These are phyloP conservation scores for Candida berthetii DNA, from an alignment of 805 yeast species.

Conservation along the genomic window DNA sequence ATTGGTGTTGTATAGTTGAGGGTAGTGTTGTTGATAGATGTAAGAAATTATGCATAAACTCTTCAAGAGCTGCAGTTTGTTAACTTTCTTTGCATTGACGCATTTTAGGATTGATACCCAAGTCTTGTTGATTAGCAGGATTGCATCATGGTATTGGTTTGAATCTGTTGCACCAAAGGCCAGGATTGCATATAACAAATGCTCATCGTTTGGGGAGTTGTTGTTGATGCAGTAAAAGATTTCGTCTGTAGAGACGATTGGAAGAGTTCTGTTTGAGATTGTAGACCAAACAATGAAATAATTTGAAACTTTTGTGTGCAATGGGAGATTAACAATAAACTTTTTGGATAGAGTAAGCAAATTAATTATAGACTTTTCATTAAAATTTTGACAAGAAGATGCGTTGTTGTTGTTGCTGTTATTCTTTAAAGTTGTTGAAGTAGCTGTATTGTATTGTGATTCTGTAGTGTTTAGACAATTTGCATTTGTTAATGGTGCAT, in stretches of 20 bases:
- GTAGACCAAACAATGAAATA: slow-evolving; percentile 18
- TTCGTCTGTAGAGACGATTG: slow-evolving; percentile 14
- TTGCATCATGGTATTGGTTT: slow-evolving; percentile 26
- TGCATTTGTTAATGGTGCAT: no score
- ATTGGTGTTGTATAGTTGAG: slow-evolving; percentile 14
- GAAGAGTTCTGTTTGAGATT: slow-evolving; percentile 23
- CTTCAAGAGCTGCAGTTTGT: slow-evolving; percentile 33
- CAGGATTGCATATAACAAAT: slow-evolving; percentile 35
- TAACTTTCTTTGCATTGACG: slow-evolving; percentile 4
- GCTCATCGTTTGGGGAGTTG: slow-evolving; percentile 25
- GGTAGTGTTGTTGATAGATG: slow-evolving; percentile 34
- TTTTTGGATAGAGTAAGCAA: slow-evolving; percentile 25
- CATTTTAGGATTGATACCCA: slow-evolving; percentile 33
- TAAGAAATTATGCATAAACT: slow-evolving; percentile 38
- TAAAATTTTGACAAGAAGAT: slow-evolving; percentile 6
- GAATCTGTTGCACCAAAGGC: slow-evolving; percentile 39
- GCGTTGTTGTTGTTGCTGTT: slow-evolving; percentile 4
- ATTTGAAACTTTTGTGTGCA: slow-evolving; percentile 13
- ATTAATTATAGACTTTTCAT: slow-evolving; percentile 26
- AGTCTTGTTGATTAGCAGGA: slow-evolving; percentile 33
- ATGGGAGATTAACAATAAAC: slow-evolving; percentile 5
- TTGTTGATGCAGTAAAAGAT: neutral
- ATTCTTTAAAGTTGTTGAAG: no score
- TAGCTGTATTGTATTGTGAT: no score
- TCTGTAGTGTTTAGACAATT: no score